phyloP scores from a whole-genome alignment of 768 basidiomycete species.

The Pilatotrama ljubarskyi region DNA sequence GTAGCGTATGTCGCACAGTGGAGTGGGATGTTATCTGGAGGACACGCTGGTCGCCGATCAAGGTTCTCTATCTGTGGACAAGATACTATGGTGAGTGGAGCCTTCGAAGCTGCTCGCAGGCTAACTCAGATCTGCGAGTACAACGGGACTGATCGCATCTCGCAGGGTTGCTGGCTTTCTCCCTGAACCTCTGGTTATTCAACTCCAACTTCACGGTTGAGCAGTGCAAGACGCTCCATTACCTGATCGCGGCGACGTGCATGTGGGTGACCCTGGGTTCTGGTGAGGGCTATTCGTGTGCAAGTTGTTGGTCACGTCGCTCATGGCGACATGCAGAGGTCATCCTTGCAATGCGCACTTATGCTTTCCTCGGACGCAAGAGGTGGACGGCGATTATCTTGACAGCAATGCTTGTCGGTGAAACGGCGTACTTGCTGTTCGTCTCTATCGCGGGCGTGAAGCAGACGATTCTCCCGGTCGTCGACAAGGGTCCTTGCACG shows the following conservation, averaged over 20 bases:
- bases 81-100: constrained; percentile 10
- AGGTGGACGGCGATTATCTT: neutral
- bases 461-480: constrained; percentile 9
- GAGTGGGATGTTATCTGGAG: constrained; percentile 13
- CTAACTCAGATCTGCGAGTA: too few relatives aligned
- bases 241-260: constrained; percentile 8
- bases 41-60: constrained; percentile 6
- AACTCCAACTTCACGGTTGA: constrained; percentile 6
- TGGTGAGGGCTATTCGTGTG: neutral
- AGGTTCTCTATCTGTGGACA: constrained; percentile 9
- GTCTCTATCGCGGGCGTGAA: constrained; percentile 11
- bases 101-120: neutral
- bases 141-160: neutral
- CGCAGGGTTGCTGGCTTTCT: neutral
- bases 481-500: constrained; percentile 7
- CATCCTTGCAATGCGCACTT: constrained; percentile 11
- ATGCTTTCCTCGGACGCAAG: constrained; percentile 10
- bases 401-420: constrained; percentile 3
- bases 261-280: constrained; percentile 15
- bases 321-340: neutral
- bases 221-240: constrained; percentile 11
- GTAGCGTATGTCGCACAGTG: neutral
- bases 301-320: neutral
- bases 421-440: constrained; percentile 5
- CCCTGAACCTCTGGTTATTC: constrained; percentile 12